Conservation (phyloP, 2,329 filamentous ascomycete species). For the Fusarium sarcochroum region DNA sequence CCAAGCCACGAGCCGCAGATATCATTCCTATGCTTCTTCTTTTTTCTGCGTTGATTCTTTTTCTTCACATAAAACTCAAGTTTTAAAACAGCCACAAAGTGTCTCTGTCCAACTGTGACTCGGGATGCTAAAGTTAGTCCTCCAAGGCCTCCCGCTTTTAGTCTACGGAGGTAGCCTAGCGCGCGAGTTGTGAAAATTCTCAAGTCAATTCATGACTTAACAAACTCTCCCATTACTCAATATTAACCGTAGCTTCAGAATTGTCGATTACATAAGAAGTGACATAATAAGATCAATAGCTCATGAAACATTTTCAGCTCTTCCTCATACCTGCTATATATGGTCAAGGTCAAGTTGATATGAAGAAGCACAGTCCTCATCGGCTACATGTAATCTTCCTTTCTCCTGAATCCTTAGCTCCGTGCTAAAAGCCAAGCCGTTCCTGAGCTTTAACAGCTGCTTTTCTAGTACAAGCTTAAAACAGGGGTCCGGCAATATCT, state of each 20-base stretch:
- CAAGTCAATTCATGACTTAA: background rate
- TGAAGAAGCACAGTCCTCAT: background rate
- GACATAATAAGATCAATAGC: too few relatives aligned
- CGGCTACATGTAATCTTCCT: background rate
- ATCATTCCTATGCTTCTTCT: background rate
- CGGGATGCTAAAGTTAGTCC: background rate
- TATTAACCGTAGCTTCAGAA: too few relatives aligned
- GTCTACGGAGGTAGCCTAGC: constrained; percentile 4
- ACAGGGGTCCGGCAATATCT: background rate
- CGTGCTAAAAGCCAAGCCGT: constrained; percentile 6
- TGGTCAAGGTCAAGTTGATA: too few relatives aligned
- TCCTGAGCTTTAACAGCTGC: background rate
- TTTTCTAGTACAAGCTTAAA: constrained; percentile 18
- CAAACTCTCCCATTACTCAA: too few relatives aligned
- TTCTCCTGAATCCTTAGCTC: constrained; percentile 8
- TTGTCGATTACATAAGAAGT: too few relatives aligned
- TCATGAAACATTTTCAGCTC: too few relatives aligned
- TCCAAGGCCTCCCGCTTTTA: constrained; percentile 3
- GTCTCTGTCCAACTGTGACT: background rate
- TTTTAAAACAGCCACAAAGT: background rate
- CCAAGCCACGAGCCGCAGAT: background rate
- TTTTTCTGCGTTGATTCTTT: background rate
- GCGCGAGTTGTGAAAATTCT: background rate
- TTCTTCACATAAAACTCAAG: background rate
- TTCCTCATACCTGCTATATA: too few relatives aligned